Base-by-base conservation (phyloP, 805 yeast genomes). In the Ogataea degrootiae region DNA sequence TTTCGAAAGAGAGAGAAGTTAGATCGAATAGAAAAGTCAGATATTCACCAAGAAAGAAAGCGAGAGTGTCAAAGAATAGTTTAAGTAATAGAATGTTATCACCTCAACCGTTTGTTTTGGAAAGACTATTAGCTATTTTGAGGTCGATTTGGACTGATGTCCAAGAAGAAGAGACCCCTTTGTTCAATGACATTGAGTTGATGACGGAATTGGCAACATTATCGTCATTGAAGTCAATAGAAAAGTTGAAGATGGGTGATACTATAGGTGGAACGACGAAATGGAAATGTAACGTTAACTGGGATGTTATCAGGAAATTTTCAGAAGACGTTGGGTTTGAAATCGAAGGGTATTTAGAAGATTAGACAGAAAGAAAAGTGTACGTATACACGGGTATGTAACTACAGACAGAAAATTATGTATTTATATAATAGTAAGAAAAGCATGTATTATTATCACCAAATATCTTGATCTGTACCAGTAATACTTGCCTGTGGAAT, bases 271-370 rank as follows among this genome's bases (percentile, higher is more conserved):
- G 89, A 17, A 77, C 79, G 47, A 77, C 86, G 1, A 79, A 83
- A 57, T 90, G 96, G 96, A 83, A 78, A 60, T 81, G 88, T 51
- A 87, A 86, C 57, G 79, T 85, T 8, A 75, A 80, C 38, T 89
- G 88, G 86, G 75, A 75, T 34, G 73, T 80, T 7, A 76, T 85
- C 11, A 74, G 75, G 51, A 72, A 74, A 42, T 70, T 89, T 36
- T 81, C 96, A 0, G 64, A 71, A 19, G 87, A 85, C 19, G 70
- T 90, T 8, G 71, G 77, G 9, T 80, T 91, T 56, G 87, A 83
- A 1, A 71, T 90, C 11, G 79, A 75, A 29, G 81, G 78, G 49
- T 88, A 83, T 58, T 56, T 88, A 19, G 43, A 51, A 16, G 55
- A 56, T n/a, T 53, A 41, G 21, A 19, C 21, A 22, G 15, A 9